Base-by-base conservation (phyloP, 345 rosid genomes). In the Pistacia vera region DNA sequence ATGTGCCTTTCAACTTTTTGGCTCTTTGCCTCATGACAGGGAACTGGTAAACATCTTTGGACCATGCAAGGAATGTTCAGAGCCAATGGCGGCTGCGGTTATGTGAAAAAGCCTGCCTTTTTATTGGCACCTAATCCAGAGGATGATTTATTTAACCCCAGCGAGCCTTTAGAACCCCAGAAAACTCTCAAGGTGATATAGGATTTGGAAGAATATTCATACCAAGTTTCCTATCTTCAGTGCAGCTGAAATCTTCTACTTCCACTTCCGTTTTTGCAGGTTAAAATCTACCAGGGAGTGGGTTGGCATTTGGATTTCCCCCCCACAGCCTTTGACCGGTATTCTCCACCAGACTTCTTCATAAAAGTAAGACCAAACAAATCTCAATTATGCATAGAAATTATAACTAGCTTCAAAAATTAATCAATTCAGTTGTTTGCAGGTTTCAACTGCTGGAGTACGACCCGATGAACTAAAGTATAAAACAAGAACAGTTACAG, bases 41-140 rank as follows among this genome's bases (percentile, higher is more conserved):
- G 95, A 55, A 55, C 85, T 48, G 97, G 93, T 76, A 88, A 81
- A 79, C 79, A 85, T 68, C 87, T 95, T 25, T 89, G 93, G 95
- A 74, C 83, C 75, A 95, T 95, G 97, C 93, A 92, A 73, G 97
- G 97, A 61, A 88, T 92, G 97, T 95, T 92, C 67, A 88, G 82
- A 84, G 95, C 88, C 20, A 94, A 94, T 59, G 97, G 95, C 2
- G 92, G 93, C 63, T 91, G 97, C 56, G 98, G 98, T 25, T 92
- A 86, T 81, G 86, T 92, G 65, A 95, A 91, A 83, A 92, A 95
- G 71, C 98, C 95, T 14, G 86, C 86, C 57, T 71, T 90, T 79
- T 81, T 95, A 63, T 73, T 92, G 83, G 74, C 78, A 0, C 65
- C 72, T 57, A 82, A 73, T 62, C 81, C 73, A 54, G 49, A 69